phyloP scores from a whole-genome alignment of 192 early-diverging fungal genomes.

The Diversispora eburnea region DNA sequence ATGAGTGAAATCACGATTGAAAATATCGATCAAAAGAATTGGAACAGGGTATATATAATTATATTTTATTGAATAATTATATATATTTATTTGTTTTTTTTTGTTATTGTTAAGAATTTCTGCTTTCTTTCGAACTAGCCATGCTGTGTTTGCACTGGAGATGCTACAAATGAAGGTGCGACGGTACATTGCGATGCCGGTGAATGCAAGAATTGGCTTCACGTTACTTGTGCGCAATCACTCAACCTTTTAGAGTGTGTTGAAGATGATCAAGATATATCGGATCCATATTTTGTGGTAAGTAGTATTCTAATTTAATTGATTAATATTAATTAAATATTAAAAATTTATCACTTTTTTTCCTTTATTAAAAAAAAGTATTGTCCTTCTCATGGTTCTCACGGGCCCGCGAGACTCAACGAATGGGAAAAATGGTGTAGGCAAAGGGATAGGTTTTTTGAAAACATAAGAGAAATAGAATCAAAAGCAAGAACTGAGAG shows the following conservation, averaged over 20 bases:
- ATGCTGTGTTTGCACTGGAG: constrained; percentile 44
- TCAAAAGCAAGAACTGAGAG: background rate
- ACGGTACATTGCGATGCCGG: constrained; percentile 50
- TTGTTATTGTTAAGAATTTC: too few species aligned
- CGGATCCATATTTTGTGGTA: constrained; percentile 48
- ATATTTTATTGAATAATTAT: too few species aligned
- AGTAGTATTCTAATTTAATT: background rate
- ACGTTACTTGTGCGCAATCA: constrained; percentile 47
- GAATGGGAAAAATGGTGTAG: constrained; percentile 45
- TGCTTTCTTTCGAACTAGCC: constrained; percentile 29
- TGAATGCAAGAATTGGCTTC: constrained; percentile 46
- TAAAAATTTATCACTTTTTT: background rate
- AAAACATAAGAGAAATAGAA: background rate
- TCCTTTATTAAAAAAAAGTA: constrained; percentile 20
- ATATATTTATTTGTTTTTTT: too few species aligned
- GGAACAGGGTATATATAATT: constrained; percentile 39
- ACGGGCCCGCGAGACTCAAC: constrained; percentile 33
- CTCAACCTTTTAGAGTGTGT: constrained; percentile 42
- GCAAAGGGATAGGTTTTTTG: constrained; percentile 41
- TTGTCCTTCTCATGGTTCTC: constrained; percentile 43
- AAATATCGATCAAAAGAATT: constrained; percentile 46
- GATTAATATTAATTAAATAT: background rate
- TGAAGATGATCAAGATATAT: constrained; percentile 44
- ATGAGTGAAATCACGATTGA: constrained; percentile 40
- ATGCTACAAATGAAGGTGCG: constrained; percentile 38